Conservation (phyloP, 495 filamentous ascomycete species). For the Podospora tetraspora region DNA sequence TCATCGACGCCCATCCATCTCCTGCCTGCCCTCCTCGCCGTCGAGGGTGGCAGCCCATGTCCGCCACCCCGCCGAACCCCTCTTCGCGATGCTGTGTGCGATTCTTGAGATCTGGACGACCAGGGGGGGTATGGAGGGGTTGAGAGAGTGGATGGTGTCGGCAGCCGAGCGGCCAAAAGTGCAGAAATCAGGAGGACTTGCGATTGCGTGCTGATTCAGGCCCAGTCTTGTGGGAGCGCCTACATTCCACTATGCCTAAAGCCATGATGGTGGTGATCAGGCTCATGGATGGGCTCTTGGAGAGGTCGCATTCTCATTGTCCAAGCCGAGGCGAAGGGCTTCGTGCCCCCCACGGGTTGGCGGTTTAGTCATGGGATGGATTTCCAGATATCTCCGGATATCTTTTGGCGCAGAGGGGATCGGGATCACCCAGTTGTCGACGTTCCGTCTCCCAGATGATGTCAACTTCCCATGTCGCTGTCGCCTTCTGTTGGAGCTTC, state of each 20-base stretch:
- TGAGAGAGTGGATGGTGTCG: background rate
- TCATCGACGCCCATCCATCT: background rate
- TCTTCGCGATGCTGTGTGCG: background rate
- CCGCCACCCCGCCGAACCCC: background rate
- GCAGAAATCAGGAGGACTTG: background rate
- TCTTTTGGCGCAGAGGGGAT: background rate
- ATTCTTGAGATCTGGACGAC: background rate
- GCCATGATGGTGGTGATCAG: background rate
- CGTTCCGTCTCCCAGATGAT: background rate
- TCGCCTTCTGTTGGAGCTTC: background rate
- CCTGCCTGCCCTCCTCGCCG: background rate
- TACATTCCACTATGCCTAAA: background rate
- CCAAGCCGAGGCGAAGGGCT: background rate
- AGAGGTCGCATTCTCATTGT: background rate
- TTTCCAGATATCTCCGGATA: slow-evolving; percentile 1
- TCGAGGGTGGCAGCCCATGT: background rate
- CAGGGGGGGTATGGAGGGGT: background rate
- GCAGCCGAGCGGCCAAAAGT: background rate
- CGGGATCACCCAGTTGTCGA: background rate
- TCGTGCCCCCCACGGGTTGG: slow-evolving; percentile 2
- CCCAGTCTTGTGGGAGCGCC: background rate
- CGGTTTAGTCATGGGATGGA: slow-evolving; percentile 7
- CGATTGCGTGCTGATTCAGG: slow-evolving; percentile 10
- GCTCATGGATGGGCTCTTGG: background rate
- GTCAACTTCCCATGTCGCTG: background rate